Evolutionary conservation across 345 rosid genomes (phyloP).

Genomic region (Litchi chinensis): DNA sequence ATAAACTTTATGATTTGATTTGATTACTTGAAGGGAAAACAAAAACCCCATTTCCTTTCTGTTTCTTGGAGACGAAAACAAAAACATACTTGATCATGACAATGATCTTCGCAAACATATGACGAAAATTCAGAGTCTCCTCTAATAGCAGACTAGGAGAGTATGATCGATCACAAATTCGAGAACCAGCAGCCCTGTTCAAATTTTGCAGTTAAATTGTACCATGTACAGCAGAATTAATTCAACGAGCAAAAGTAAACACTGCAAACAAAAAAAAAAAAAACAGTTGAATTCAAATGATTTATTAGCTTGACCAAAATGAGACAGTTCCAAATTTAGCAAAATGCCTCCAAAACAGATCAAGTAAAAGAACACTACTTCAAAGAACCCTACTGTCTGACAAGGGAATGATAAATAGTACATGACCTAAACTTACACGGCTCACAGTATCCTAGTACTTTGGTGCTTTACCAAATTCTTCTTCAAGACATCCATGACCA

Average conservation of each 20-base stretch:
- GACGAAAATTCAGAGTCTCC: background rate
- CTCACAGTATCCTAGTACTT: slow-evolving; percentile 20
- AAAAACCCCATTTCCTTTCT: too few relatives aligned
- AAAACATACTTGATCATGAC: too few relatives aligned
- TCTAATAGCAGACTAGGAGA: background rate
- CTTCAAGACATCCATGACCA: slow-evolving; percentile 57
- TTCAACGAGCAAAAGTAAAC: background rate
- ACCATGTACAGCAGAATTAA: background rate
- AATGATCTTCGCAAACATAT: too few relatives aligned
- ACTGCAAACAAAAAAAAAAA: background rate
- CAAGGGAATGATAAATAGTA: background rate
- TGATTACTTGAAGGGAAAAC: background rate
- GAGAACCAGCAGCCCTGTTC: background rate
- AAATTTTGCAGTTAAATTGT: too few relatives aligned
- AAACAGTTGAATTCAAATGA: slow-evolving; percentile 1
- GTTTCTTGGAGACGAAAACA: background rate
- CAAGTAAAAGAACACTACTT: slow-evolving; percentile 1
- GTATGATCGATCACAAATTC: background rate
- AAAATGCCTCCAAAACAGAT: slow-evolving; percentile 13
- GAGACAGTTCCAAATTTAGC: slow-evolving; percentile 13
- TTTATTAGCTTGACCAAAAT: slow-evolving; percentile 14
- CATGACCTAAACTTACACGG: slow-evolving; percentile 16
- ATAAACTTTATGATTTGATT: slow-evolving; percentile 10
- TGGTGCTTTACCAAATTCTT: slow-evolving; percentile 33
- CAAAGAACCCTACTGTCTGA: slow-evolving; percentile 1